Conservation (phyloP, 148 eudicot genomes). For the Persicaria tinctoria region DNA sequence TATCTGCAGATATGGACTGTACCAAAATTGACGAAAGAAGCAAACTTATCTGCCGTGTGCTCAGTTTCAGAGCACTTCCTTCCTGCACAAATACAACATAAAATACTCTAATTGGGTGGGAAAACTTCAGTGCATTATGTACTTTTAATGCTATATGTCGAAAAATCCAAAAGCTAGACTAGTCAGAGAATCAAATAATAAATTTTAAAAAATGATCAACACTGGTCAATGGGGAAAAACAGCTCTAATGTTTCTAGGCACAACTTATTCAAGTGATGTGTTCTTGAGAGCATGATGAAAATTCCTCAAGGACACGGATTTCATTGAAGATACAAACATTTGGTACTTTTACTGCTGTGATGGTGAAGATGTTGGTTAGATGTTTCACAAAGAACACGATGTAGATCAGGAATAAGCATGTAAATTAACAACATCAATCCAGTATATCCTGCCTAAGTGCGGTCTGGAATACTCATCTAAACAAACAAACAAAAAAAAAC, state of each 20-base stretch:
- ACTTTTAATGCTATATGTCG: not conserved
- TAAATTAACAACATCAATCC: too few relatives aligned
- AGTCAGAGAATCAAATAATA: not conserved
- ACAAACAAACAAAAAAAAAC: not conserved
- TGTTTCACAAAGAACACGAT: not conserved
- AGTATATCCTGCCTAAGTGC: too few relatives aligned
- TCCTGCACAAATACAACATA: constrained; percentile 36
- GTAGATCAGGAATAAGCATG: not conserved
- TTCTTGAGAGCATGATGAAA: constrained; percentile 7
- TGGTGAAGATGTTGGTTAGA: not conserved
- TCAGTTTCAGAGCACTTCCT: constrained; percentile 71
- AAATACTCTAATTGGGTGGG: not conserved
- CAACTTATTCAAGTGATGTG: not conserved
- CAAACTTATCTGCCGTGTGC: constrained; percentile 76
- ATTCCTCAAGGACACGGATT: not conserved
- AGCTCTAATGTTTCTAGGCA: not conserved
- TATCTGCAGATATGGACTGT: constrained; percentile 75
- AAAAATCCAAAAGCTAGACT: not conserved
- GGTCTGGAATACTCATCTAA: too few relatives aligned
- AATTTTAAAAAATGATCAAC: not conserved
- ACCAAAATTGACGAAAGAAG: constrained; percentile 93
- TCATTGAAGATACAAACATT: not conserved
- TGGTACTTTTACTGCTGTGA: not conserved
- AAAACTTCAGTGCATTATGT: constrained; percentile 8
- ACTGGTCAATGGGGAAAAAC: too few relatives aligned